Evolutionary conservation across 768 basidiomycete species (phyloP).

Genomic region (Lyophyllum semitale): DNA sequence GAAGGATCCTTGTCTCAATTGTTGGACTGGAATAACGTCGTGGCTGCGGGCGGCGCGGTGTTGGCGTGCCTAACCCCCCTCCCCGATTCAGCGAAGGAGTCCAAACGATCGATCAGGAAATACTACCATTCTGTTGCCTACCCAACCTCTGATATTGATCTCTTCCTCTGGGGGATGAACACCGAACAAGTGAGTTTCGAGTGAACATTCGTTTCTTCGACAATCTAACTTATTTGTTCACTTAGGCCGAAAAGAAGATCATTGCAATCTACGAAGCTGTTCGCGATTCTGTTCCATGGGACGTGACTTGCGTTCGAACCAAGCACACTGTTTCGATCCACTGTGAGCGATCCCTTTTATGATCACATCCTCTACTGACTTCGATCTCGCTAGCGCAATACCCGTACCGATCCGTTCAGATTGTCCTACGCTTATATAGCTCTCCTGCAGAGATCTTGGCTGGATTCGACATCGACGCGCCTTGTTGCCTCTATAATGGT

Average conservation of each 20-base stretch:
- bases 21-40: conserved; percentile 61
- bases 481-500: too few species aligned
- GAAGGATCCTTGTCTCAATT: conserved; percentile 63
- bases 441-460: too few species aligned
- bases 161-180: too few species aligned
- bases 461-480: too few species aligned
- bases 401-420: too few species aligned
- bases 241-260: too few species aligned
- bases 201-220: not conserved
- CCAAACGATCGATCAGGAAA: too few species aligned
- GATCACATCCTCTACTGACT: not conserved
- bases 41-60: conserved; percentile 65
- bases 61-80: conserved; percentile 58
- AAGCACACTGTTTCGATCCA: too few species aligned
- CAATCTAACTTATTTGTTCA: not conserved
- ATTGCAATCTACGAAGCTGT: conserved; percentile 62
- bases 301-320: conserved; percentile 66
- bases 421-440: too few species aligned
- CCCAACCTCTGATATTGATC: too few species aligned
- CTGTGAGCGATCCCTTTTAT: too few species aligned
- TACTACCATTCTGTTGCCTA: too few species aligned
- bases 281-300: conserved; percentile 67
- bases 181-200: conserved; percentile 44
- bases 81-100: conserved; percentile 44
- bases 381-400: conserved; percentile 42